Evolutionary conservation across 106 monocot species (phyloP).

Genomic region (Gastrodia elata): DNA sequence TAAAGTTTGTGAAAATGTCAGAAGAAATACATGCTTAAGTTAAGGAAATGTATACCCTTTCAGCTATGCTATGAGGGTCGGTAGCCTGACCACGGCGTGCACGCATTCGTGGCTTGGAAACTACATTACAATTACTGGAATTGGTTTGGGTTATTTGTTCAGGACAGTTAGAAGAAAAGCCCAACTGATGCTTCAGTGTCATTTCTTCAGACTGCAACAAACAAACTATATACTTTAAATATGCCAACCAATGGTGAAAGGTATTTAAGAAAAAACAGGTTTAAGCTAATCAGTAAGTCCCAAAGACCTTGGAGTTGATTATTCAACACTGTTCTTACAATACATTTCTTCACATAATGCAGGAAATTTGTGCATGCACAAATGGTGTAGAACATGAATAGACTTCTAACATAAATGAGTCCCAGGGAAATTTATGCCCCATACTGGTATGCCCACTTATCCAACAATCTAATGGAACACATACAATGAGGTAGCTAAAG

Average conservation of each 20-base stretch:
- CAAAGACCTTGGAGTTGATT: neutral
- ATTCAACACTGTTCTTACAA: neutral
- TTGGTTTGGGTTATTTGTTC: constrained; percentile 15
- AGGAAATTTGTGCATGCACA: neutral
- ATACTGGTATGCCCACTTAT: too few species aligned
- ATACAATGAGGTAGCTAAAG: neutral
- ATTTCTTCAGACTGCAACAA: constrained; percentile 11
- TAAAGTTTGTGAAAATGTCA: neutral
- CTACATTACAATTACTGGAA: constrained; percentile 29
- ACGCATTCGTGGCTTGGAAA: constrained; percentile 39
- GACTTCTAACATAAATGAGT: too few species aligned
- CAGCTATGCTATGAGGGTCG: constrained; percentile 92
- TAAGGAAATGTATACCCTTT: constrained; percentile 32
- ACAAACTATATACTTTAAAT: constrained; percentile 3
- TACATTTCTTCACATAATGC: neutral
- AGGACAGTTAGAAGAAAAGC: constrained; percentile 18
- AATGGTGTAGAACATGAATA: too few species aligned
- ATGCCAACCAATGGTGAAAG: neutral
- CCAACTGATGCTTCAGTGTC: constrained; percentile 11
- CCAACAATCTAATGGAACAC: neutral
- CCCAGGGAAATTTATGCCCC: too few species aligned
- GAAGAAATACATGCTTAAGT: neutral
- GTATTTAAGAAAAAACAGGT: neutral
- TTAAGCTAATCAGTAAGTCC: neutral
- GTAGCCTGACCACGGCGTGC: constrained; percentile 86